Percentiles rank a stretch among this genome's conserved stretches.
Conservation (phyloP, 805 yeast genomes). For the Starmerella scarabaei region DNA sequence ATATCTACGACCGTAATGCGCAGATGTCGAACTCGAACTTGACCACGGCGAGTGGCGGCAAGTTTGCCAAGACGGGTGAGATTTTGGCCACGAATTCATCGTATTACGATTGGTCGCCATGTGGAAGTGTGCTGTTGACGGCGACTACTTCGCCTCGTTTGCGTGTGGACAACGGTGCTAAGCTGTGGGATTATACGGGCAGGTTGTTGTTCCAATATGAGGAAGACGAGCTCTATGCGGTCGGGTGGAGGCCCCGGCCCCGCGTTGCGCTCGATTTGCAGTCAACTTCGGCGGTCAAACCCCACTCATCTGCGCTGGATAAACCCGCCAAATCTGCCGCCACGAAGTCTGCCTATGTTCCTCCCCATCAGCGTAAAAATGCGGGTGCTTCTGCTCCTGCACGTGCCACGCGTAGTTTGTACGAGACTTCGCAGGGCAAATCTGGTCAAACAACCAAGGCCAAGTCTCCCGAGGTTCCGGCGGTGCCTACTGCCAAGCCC, state of each 20-base stretch:
- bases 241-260: conserved; percentile 70
- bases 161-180: conserved; percentile 90
- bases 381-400: conserved; percentile 23
- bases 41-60: conserved; percentile 19
- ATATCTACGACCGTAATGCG: conserved; percentile 81
- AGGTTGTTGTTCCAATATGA: conserved; percentile 65
- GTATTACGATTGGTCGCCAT: conserved; percentile 97
- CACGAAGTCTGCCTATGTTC: conserved; percentile 76
- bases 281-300: conserved; percentile 39
- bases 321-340: conserved; percentile 36
- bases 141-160: conserved; percentile 96
- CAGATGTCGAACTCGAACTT: background rate
- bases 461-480: conserved; percentile 31
- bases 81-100: conserved; percentile 90
- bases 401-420: conserved; percentile 23
- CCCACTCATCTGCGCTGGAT: conserved; percentile 60
- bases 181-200: conserved; percentile 88
- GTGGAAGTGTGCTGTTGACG: conserved; percentile 82
- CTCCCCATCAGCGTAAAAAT: conserved; percentile 74
- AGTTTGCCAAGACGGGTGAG: conserved; percentile 63
- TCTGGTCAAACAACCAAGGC: conserved; percentile 40
- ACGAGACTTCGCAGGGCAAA: conserved; percentile 17
- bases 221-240: conserved; percentile 65
- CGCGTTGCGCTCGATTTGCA: conserved; percentile 35
- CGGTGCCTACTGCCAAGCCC: conserved; percentile 36